Evolutionary conservation across 2,329 filamentous ascomycete genomes (phyloP).

Genomic region (Curvularia eragrostidis): DNA sequence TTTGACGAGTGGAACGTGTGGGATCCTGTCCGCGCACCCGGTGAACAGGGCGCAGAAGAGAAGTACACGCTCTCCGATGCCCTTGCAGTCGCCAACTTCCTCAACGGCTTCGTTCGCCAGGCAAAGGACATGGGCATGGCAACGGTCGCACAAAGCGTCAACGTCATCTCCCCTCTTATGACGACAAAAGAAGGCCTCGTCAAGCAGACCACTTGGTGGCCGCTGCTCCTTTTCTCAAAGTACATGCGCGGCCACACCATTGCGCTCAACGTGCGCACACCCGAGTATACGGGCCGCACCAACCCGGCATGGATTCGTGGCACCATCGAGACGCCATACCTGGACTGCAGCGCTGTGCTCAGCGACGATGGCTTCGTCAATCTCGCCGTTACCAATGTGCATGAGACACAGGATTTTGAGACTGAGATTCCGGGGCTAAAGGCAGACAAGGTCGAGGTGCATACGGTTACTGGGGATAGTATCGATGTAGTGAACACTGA

Average conservation of each 20-base stretch:
- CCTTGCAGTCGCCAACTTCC: slow-evolving; percentile 75
- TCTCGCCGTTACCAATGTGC: slow-evolving; percentile 76
- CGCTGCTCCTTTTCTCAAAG: slow-evolving; percentile 70
- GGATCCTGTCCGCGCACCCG: slow-evolving; percentile 74
- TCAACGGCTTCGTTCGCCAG: slow-evolving; percentile 79
- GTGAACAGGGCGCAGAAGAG: slow-evolving; percentile 75
- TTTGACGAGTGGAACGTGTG: slow-evolving; percentile 89
- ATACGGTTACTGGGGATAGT: slow-evolving; percentile 65
- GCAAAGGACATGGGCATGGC: slow-evolving; percentile 76
- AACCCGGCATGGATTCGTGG: slow-evolving; percentile 69
- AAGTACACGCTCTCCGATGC: slow-evolving; percentile 74
- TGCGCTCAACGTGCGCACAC: slow-evolving; percentile 67
- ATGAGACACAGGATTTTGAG: slow-evolving; percentile 65
- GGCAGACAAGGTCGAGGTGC: slow-evolving; percentile 61
- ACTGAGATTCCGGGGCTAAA: slow-evolving; percentile 65
- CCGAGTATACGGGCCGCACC: slow-evolving; percentile 71
- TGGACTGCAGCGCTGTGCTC: slow-evolving; percentile 70
- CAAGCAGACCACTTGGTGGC: slow-evolving; percentile 79
- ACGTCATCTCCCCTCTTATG: slow-evolving; percentile 80
- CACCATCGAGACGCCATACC: slow-evolving; percentile 71
- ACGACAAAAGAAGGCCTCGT: slow-evolving; percentile 68
- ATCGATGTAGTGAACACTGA: slow-evolving; percentile 68
- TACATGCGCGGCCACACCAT: slow-evolving; percentile 78
- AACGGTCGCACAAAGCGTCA: slow-evolving; percentile 78
- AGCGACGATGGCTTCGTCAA: slow-evolving; percentile 67